A percentile compares a stretch with the other conserved stretches of the same genome.
These are phyloP conservation scores for Blastocladiella emersonii DNA, from an alignment of 371 early-diverging fungal species.

Conservation along the genomic window DNA sequence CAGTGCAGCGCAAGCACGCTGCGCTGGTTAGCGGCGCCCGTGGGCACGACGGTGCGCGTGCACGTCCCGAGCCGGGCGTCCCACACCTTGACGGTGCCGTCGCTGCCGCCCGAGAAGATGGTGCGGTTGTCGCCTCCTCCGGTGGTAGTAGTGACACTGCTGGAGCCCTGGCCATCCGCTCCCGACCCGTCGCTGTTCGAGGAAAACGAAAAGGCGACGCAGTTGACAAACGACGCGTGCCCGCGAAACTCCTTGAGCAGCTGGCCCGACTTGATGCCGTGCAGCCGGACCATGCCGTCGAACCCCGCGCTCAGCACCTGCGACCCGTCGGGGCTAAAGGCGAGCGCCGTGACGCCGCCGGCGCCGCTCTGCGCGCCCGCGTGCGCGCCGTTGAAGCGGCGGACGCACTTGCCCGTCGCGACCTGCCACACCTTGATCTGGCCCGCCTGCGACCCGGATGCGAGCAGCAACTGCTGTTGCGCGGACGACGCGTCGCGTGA, in stretches of 20 bases:
- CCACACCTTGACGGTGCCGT: slow-evolving; percentile 81
- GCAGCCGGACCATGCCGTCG: slow-evolving; percentile 61
- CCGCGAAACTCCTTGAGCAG: slow-evolving; percentile 76
- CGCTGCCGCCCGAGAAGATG: slow-evolving; percentile 65
- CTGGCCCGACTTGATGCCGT: slow-evolving; percentile 78
- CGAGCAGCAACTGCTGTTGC: no score
- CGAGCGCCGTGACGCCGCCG: slow-evolving; percentile 64
- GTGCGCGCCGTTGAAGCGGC: slow-evolving; percentile 66
- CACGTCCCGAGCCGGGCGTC: slow-evolving; percentile 46
- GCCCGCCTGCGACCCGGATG: slow-evolving; percentile 73
- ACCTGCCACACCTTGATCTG: slow-evolving; percentile 75
- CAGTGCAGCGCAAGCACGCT: slow-evolving; percentile 10
- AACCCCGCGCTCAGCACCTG: slow-evolving; percentile 66
- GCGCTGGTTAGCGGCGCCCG: slow-evolving; percentile 10
- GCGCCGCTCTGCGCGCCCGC: no score
- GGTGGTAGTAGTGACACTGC: no score
- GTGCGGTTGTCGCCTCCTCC: no score
- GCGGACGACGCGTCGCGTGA: slow-evolving; percentile 57
- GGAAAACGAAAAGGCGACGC: slow-evolving; percentile 56
- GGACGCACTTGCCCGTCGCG: slow-evolving; percentile 54
- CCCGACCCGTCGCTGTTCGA: slow-evolving; percentile 43
- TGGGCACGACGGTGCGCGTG: slow-evolving; percentile 33
- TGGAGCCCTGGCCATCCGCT: no score
- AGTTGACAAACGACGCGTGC: slow-evolving; percentile 73
- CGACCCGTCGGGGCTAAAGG: slow-evolving; percentile 55